A percentile compares a stretch with the other conserved stretches of the same genome.
phyloP scores from a whole-genome alignment of 2,329 filamentous ascomycete species.

The Colletotrichum tropicicola region DNA sequence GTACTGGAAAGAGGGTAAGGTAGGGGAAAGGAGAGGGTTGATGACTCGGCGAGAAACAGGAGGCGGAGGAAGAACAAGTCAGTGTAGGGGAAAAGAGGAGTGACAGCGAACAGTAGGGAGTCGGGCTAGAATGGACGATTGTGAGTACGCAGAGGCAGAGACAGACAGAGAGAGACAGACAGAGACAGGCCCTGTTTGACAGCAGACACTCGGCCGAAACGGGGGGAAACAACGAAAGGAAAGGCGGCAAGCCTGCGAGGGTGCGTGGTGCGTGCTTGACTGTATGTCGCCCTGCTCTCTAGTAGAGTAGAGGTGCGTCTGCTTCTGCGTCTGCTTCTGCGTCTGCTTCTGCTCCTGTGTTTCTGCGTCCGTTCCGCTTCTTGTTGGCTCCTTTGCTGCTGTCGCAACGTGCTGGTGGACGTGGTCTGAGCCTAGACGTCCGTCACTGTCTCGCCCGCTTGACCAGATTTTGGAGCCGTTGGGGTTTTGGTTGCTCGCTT shows the following conservation, averaged over 20 bases:
- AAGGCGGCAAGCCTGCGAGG: constrained; percentile 24
- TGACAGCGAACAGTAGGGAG: constrained; percentile 25
- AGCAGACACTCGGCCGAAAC: constrained; percentile 26
- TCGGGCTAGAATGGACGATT: constrained; percentile 27
- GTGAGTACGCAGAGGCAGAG: constrained; percentile 22
- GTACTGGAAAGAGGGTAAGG: constrained; percentile 25
- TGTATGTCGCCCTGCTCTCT: constrained; percentile 17
- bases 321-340: no score
- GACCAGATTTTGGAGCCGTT: constrained; percentile 12
- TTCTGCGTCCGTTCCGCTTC: background rate
- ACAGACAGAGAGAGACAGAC: background rate
- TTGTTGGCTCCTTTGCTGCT: constrained; percentile 2
- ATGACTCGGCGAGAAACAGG: constrained; percentile 27
- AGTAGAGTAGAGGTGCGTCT: background rate
- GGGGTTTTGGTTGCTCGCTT: constrained; percentile 17
- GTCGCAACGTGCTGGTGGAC: constrained; percentile 18
- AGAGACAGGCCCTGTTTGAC: constrained; percentile 26
- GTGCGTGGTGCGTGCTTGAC: constrained; percentile 8
- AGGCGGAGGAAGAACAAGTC: constrained; percentile 21
- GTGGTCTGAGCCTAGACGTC: constrained; percentile 21
- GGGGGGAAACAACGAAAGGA: constrained; percentile 25
- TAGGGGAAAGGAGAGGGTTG: constrained; percentile 29
- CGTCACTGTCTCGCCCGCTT: constrained; percentile 15
- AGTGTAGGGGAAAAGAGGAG: constrained; percentile 23
- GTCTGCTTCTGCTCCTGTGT: constrained; percentile 18